Percentiles rank a stretch among this genome's conserved stretches.
These are phyloP conservation scores for Amylocarpus encephaloides DNA, from an alignment of 2,329 filamentous ascomycete species.

Conservation along the genomic window DNA sequence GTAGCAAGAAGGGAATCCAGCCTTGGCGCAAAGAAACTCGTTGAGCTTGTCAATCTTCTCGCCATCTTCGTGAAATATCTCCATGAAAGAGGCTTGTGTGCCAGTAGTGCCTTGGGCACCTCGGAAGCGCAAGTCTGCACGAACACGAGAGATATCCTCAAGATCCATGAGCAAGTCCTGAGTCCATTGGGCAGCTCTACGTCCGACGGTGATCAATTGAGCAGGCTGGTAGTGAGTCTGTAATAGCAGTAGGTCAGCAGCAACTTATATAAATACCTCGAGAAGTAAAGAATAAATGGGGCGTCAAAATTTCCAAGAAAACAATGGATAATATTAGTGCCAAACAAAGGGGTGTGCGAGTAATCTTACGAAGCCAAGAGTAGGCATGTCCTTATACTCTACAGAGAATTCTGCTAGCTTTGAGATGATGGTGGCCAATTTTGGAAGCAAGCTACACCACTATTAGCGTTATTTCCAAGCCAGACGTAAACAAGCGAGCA, in stretches of 20 bases:
- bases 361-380: constrained; percentile 52
- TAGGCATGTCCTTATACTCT: constrained; percentile 64
- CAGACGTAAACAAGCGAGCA: background rate
- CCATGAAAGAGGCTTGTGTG: constrained; percentile 38
- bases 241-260: background rate
- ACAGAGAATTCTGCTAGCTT: constrained; percentile 68
- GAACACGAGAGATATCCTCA: constrained; percentile 61
- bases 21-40: constrained; percentile 46
- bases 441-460: constrained; percentile 47
- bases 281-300: background rate
- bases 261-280: background rate
- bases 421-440: constrained; percentile 70
- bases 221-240: constrained; percentile 54
- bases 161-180: constrained; percentile 72
- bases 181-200: constrained; percentile 61
- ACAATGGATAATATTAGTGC: background rate
- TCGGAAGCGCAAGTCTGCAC: constrained; percentile 65
- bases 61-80: constrained; percentile 42
- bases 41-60: constrained; percentile 49
- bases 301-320: background rate
- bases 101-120: constrained; percentile 60
- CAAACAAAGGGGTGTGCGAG: background rate
- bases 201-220: constrained; percentile 37
- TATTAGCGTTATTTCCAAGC: background rate
- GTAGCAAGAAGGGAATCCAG: constrained; percentile 44